These are phyloP conservation scores for Yamadazyma ubonensis DNA, from an alignment of 805 yeast genomes.

Conservation along the genomic window DNA sequence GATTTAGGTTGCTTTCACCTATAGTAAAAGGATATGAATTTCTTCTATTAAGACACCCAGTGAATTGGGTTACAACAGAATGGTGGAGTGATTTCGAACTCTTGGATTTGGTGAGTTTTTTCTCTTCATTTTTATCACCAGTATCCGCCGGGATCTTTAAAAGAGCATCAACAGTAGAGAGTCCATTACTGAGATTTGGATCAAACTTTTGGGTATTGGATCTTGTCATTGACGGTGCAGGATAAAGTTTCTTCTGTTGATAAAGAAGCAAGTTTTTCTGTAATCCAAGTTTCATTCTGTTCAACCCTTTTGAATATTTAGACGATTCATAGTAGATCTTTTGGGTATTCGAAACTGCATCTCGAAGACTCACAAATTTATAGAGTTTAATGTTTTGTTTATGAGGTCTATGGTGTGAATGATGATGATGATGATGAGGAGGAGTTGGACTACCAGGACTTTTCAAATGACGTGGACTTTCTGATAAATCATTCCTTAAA, in stretches of 20 bases:
- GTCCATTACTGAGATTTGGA: constrained; percentile 7
- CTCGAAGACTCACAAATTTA: constrained; percentile 34
- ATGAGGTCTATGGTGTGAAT: constrained; percentile 9
- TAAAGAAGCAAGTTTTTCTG: constrained; percentile 6
- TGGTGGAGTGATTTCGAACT: neutral
- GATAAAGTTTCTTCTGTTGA: constrained; percentile 9
- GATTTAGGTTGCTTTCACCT: constrained; percentile 14
- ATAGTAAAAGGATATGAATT: constrained; percentile 31
- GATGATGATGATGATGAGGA: constrained; percentile 14
- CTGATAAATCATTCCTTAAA: too few relatives aligned
- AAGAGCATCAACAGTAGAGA: constrained; percentile 20
- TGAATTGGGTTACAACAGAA: neutral
- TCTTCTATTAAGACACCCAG: constrained; percentile 27
- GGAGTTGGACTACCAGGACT: neutral
- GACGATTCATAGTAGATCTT: constrained; percentile 21
- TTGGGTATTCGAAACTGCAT: constrained; percentile 21
- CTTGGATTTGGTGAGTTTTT: constrained; percentile 4
- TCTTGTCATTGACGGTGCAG: constrained; percentile 1
- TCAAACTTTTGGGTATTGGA: constrained; percentile 3
- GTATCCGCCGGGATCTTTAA: constrained; percentile 19
- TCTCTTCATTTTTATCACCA: constrained; percentile 1
- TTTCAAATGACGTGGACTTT: too few relatives aligned
- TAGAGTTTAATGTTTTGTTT: constrained; percentile 16
- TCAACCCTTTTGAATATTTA: constrained; percentile 33
- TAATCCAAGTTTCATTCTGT: constrained; percentile 32